Evolutionary conservation across 2,329 filamentous ascomycete species (phyloP).

Genomic region (Coniochaeta sp.): DNA sequence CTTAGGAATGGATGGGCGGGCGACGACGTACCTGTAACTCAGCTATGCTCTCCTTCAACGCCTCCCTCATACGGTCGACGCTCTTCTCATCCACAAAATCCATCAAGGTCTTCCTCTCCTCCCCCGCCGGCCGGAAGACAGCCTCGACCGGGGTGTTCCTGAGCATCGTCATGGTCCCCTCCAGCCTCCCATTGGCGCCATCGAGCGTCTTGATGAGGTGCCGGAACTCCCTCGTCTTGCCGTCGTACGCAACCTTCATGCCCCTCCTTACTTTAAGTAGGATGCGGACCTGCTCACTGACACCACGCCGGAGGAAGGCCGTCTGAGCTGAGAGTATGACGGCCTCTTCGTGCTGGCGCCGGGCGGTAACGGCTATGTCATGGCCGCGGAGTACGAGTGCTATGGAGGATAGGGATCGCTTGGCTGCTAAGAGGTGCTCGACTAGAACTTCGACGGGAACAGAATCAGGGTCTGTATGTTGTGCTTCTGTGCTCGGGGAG

Average conservation of each 20-base stretch:
- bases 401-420: constrained; percentile 80
- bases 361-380: constrained; percentile 72
- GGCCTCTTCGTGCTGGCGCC: constrained; percentile 69
- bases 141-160: constrained; percentile 57
- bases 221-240: constrained; percentile 53
- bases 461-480: constrained; percentile 17
- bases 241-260: constrained; percentile 49
- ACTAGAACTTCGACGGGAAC: constrained; percentile 70
- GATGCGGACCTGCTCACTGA: constrained; percentile 48
- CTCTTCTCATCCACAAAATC: constrained; percentile 72
- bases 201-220: constrained; percentile 59
- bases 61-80: constrained; percentile 58
- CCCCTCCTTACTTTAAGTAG: constrained; percentile 43
- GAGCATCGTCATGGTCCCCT: constrained; percentile 59
- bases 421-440: constrained; percentile 76
- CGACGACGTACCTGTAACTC: constrained; percentile 57
- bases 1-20: too few species aligned
- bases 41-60: constrained; percentile 64
- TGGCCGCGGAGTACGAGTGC: constrained; percentile 78
- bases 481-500: constrained; percentile 9
- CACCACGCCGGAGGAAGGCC: constrained; percentile 57
- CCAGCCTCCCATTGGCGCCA: constrained; percentile 55
- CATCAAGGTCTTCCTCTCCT: constrained; percentile 56
- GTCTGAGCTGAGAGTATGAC: constrained; percentile 66
- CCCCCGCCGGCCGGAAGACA: constrained; percentile 51